A percentile compares a stretch with the other conserved stretches of the same genome.
Conservation (phyloP, 768 basidiomycete species). For the Termitomyces bulborhizus region DNA sequence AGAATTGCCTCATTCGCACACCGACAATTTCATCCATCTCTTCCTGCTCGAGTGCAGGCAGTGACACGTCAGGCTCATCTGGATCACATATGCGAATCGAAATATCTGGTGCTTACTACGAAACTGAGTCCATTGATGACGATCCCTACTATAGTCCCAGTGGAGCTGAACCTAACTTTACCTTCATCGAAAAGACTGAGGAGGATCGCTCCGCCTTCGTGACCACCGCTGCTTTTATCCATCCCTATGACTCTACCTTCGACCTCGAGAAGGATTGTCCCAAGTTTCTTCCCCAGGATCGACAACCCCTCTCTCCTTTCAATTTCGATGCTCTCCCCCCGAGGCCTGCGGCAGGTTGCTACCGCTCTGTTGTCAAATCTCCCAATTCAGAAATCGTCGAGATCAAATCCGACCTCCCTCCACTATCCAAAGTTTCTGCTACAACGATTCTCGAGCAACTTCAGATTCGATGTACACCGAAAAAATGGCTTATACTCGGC, state of each 20-base stretch:
- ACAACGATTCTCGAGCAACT: conserved; percentile 32
- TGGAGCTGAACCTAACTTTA: conserved; percentile 14
- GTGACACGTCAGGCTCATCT: conserved; percentile 16
- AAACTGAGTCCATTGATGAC: conserved; percentile 29
- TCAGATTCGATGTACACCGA: conserved; percentile 36
- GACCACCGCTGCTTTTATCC: conserved; percentile 44
- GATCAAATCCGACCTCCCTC: conserved; percentile 17
- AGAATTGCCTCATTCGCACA: conserved; percentile 16
- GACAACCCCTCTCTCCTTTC: conserved; percentile 35
- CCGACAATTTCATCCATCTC: conserved; percentile 10
- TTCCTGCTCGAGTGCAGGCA: conserved; percentile 20
- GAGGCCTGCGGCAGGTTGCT: conserved; percentile 9
- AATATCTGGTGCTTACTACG: conserved; percentile 36
- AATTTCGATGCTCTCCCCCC: conserved; percentile 48
- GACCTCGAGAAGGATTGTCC: conserved; percentile 22
- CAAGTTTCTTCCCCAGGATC: conserved; percentile 26
- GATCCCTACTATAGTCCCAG: conserved; percentile 23
- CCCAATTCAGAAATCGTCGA: conserved; percentile 9
- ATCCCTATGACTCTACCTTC: conserved; percentile 32
- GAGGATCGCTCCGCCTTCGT: conserved; percentile 19
- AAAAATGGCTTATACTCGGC: conserved; percentile 25
- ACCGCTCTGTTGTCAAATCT: background rate
- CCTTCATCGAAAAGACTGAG: conserved; percentile 11
- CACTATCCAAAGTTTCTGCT: conserved; percentile 16
- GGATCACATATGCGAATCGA: conserved; percentile 25